Evolutionary conservation across 2,329 filamentous ascomycete species (phyloP), one percentile per base, ranked within the genome.

Genomic region (Penicillium sumatraense): DNA sequence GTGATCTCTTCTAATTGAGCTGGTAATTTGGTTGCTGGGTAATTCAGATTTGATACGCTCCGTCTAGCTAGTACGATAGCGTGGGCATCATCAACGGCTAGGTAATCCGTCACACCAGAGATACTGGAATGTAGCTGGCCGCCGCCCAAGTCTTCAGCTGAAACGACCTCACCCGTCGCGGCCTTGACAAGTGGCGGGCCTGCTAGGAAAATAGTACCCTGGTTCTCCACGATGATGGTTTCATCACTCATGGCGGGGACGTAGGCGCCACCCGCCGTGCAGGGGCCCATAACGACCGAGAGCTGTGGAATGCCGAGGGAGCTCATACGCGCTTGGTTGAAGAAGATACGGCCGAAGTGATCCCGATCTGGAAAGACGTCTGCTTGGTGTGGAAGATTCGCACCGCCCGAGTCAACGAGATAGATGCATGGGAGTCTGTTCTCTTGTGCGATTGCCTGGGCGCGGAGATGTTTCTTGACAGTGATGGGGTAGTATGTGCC

Each of bases 221-320:
- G 93, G 49, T 93, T 89, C 69, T 91, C 87, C 35, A 98, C 95
- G 61, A 99, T 98, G 74, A 99, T 97, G 71, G 87, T 92, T 81
- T 98, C 95, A 72, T 98, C 95, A 57, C 90, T 93, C 93, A 99
- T 98, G 67, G 91, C 91, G 10, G 93, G 93, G 10, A 98, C 93
- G 72, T 99, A 98, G 21, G 93, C 93, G 45, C 93, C 93, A 48
- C 93, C 93, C 1, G 93, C 93, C 1, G 95, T 99, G 77, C 95
- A 99, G 40, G 93, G 90, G 0, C 93, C 93, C 93, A 99, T 97
- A 44, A 99, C 93, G 2, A 97, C 91, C 9, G 91, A 88, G 64
- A 99, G 89, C 71, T 98, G 93, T 1, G 93, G 93, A 58, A 98
- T 96, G 4, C 92, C 91, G 63, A 88, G 78, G 2, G 89, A 84